A percentile compares a stretch with the other conserved stretches of the same genome.
Conservation (phyloP, 2,329 filamentous ascomycete species). For the Monosporascus sp. region DNA sequence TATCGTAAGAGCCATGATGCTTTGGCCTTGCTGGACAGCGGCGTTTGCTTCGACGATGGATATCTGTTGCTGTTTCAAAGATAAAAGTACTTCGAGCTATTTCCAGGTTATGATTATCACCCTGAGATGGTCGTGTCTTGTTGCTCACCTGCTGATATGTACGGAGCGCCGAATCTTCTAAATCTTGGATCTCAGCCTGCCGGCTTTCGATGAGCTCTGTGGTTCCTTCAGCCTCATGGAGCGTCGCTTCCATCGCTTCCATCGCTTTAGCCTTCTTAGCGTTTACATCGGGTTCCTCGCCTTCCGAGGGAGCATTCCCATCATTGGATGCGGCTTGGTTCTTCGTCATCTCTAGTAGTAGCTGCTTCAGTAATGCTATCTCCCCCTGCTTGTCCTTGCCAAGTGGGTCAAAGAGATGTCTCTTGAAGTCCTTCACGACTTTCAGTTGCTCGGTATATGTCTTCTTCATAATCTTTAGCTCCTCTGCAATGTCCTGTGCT, state of each 20-base stretch:
- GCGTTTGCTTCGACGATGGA: conserved; percentile 27
- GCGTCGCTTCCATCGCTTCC: neutral
- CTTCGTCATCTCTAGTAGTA: neutral
- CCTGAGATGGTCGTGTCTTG: neutral
- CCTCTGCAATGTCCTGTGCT: conserved; percentile 27
- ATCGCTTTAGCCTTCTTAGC: neutral
- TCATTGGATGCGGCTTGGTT: conserved; percentile 2
- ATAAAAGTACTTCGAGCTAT: conserved; percentile 23
- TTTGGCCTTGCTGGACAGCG: conserved; percentile 25
- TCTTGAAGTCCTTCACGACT: conserved; percentile 10
- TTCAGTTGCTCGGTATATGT: conserved; percentile 21
- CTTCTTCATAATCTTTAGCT: conserved; percentile 27
- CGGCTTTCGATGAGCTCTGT: conserved; percentile 1
- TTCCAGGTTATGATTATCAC: neutral
- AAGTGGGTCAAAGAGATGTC: neutral
- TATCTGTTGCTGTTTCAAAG: conserved; percentile 30
- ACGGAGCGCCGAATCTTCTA: conserved; percentile 1
- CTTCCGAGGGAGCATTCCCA: neutral
- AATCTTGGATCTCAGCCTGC: neutral
- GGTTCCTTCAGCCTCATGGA: neutral
- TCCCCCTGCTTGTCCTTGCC: neutral
- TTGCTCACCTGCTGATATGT: conserved; percentile 17
- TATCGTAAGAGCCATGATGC: conserved; percentile 29
- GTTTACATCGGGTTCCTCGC: neutral
- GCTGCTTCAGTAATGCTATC: neutral